Evolutionary conservation across 345 rosid genomes (phyloP).

Genomic region (Melaleuca alternifolia): DNA sequence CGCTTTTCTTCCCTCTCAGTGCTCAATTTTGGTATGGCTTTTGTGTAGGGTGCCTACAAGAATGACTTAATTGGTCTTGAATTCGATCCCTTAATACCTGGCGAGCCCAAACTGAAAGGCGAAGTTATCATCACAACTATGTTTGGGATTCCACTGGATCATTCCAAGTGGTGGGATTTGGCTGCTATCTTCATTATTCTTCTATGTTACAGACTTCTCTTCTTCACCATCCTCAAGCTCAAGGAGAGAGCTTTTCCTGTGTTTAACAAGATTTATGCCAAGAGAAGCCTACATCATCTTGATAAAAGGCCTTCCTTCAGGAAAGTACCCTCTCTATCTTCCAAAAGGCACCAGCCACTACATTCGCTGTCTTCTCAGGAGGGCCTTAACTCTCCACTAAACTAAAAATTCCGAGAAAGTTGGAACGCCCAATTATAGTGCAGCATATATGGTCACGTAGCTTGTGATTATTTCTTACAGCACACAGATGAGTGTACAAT

Average conservation of each 20-base stretch:
- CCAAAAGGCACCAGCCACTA: conserved; percentile 39
- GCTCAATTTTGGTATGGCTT: not conserved
- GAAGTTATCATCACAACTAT: conserved; percentile 11
- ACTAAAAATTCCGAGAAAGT: conserved; percentile 1
- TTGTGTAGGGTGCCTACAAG: conserved; percentile 35
- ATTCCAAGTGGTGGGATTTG: conserved; percentile 32
- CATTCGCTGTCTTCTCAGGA: conserved; percentile 60
- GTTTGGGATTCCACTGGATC: conserved; percentile 16
- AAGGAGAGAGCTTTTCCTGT: conserved; percentile 24
- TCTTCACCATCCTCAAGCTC: conserved; percentile 13
- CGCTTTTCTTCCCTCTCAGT: not conserved
- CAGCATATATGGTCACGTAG: not conserved
- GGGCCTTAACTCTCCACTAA: conserved; percentile 43
- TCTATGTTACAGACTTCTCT: conserved; percentile 5
- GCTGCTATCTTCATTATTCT: conserved; percentile 13
- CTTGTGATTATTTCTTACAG: not conserved
- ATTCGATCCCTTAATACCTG: conserved; percentile 22
- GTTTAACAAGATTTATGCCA: conserved; percentile 28
- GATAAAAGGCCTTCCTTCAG: conserved; percentile 59
- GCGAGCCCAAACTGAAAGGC: conserved; percentile 24
- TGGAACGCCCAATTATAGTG: not conserved
- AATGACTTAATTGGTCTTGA: conserved; percentile 35
- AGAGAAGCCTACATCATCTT: conserved; percentile 41
- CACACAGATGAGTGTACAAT: not conserved
- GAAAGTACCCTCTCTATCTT: conserved; percentile 26